Base-by-base conservation (phyloP, 2,329 filamentous ascomycete species). In the Botrytis fabae region DNA sequence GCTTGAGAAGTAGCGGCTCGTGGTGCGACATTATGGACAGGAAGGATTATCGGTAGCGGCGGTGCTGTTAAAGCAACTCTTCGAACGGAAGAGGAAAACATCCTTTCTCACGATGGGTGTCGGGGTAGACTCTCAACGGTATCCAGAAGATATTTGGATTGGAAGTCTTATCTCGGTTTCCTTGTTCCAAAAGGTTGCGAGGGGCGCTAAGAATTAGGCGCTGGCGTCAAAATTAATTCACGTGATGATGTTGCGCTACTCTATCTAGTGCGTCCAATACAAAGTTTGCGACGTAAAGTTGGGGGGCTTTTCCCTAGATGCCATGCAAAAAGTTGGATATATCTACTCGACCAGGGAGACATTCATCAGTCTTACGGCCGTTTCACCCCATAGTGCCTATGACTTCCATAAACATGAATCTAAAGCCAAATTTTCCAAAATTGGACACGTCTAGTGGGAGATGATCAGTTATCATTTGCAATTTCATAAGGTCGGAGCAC, bases 51-150 rank as follows among this genome's bases (percentile, higher is more conserved):
- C 40, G 80, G 77, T 62, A 75, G 70, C 63, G 77, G 75, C 48
- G 78, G 77, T 42, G 76, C 75, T 73, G 76, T 74, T 6, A 76
- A 76, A 65, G 76, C 79, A 72, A 76, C 79, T 71, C 79, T 78
- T 75, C 80, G 77, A 48, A 80, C 76, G 48, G 80, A 81, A 54
- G 79, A 79, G 40, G 79, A 79, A 75, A 81, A 80, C 80, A 81
- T 81, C 71, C 66, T 79, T 78, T 74, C 63, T 75, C 74, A 59
- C 60, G 60, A 60, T 44, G 61, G 68, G 65, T 71, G 73, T 64
- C 71, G 69, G 73, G 70, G 74, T 32, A 40, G 25, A 20, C 22
- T 42, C 66, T 14, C 12, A 54, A 32, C 54, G 12, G 18, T 51
- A 57, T 72, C 28, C 22, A 68, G 63, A 69, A 69, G 51, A 60